These are phyloP conservation scores for Annulohypoxylon maeteangense DNA, from an alignment of 495 filamentous ascomycete species.

Conservation along the genomic window DNA sequence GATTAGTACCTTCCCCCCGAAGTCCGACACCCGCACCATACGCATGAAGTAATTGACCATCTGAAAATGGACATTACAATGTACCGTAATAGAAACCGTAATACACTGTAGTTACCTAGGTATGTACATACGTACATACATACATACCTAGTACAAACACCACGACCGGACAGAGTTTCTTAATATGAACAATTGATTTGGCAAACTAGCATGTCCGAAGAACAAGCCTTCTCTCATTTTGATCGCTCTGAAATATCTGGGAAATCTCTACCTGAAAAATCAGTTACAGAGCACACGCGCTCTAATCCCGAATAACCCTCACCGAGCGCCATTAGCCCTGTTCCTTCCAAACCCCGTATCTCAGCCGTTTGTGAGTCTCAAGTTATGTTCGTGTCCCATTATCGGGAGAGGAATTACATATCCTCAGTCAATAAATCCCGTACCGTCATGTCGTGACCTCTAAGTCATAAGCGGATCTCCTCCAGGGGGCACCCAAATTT, in stretches of 20 bases:
- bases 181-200: too few species aligned
- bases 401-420: conserved; percentile 21
- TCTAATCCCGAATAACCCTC: conserved; percentile 14
- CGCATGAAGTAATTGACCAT: too few species aligned
- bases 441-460: conserved; percentile 33
- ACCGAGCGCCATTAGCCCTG: conserved; percentile 29
- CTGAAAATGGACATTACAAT: too few species aligned
- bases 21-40: too few species aligned
- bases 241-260: conserved; percentile 25
- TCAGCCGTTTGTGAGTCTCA: conserved; percentile 24
- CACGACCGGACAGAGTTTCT: too few species aligned
- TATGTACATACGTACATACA: too few species aligned
- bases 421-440: conserved; percentile 45
- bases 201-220: background rate
- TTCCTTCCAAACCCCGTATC: conserved; percentile 16
- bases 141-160: too few species aligned
- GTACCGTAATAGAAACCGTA: too few species aligned
- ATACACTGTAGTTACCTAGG: too few species aligned
- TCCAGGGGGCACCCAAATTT: conserved; percentile 30
- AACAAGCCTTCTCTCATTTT: conserved; percentile 24
- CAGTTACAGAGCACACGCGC: background rate
- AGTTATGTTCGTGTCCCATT: conserved; percentile 31
- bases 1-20: background rate
- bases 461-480: conserved; percentile 34
- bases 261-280: conserved; percentile 21